Evolutionary conservation across 345 rosid species (phyloP).

Genomic region (Citrus hindsii): DNA sequence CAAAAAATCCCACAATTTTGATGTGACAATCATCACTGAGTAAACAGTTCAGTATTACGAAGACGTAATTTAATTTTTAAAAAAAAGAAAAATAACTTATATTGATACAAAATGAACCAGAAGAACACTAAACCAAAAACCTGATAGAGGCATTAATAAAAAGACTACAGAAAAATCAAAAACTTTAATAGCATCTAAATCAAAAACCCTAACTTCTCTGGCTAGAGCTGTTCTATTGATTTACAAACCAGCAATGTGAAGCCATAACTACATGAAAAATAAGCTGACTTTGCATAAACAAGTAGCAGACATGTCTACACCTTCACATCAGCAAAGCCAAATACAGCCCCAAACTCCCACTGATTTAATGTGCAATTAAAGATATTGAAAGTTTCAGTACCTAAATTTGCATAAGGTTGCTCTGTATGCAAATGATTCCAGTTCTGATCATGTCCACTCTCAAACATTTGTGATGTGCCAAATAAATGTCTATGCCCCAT

Average conservation of each 20-base stretch:
- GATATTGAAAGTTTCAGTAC: constrained; percentile 28
- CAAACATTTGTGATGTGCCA: constrained; percentile 49
- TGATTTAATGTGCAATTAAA: constrained; percentile 1
- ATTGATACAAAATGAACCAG: neutral
- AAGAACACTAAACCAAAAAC: neutral
- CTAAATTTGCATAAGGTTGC: constrained; percentile 46
- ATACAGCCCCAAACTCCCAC: constrained; percentile 6
- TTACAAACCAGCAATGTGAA: neutral
- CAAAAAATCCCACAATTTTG: neutral
- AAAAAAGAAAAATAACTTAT: no score
- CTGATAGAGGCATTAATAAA: neutral
- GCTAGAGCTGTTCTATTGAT: no score
- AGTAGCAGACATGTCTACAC: constrained; percentile 4
- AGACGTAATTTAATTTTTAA: no score
- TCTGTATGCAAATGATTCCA: constrained; percentile 66
- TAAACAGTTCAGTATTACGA: neutral
- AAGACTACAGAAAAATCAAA: neutral
- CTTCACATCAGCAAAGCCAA: neutral
- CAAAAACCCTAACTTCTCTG: neutral
- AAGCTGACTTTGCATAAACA: neutral
- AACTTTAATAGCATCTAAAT: neutral
- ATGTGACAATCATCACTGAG: neutral
- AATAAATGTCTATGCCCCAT: constrained; percentile 71
- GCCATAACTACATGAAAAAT: neutral
- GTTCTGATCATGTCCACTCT: constrained; percentile 57